Evolutionary conservation across 2,329 filamentous ascomycete genomes (phyloP), one percentile per base, ranked within the genome.

Genomic region (Epicoccum nigrum): DNA sequence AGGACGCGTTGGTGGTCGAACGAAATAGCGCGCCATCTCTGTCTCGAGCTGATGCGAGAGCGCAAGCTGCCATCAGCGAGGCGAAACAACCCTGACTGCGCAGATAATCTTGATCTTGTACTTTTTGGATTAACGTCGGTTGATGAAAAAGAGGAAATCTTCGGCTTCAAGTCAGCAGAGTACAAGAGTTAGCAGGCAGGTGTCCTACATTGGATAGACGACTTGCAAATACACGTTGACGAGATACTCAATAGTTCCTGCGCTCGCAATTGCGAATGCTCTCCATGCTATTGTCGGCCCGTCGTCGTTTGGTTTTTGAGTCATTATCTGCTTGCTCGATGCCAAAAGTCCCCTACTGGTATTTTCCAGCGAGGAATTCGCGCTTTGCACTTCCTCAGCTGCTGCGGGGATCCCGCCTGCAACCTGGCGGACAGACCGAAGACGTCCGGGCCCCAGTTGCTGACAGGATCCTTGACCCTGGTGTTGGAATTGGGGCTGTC

Each of bases 1-100:
- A 16, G 12, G 23, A 28, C 13, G 21, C n/a, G 19, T 30, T 23
- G 60, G 21, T 17, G 7, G 13, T 23, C 23, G 34, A 21, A 19
- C n/a, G 27, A 19, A 34, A 41, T 2, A 55, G 39, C 4, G 53
- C 53, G 23, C 40, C 40, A 30, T 55, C 53, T 17, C 35, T 35
- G 12, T 25, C 39, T 31, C 53, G 48, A 31, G 53, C 53, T n/a
- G 53, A 51, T 19, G 37, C 34, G 4, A 55, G 40, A 12, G 47
- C 47, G 34, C 53, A 55, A 25, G 44, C 48, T 6, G 47, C 53
- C 53, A 55, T 55, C 4, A 38, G 34, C n/a, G 34, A 37, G 12
- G 40, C 47, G 30, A 55, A 55, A 15, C 38, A 32, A 2, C 30
- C 19, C 7, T 32, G 43, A 21, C 47, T 17, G 25, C 21, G 28